Conservation (phyloP, 139 green algal genomes). For the Trebouxia sp. region DNA sequence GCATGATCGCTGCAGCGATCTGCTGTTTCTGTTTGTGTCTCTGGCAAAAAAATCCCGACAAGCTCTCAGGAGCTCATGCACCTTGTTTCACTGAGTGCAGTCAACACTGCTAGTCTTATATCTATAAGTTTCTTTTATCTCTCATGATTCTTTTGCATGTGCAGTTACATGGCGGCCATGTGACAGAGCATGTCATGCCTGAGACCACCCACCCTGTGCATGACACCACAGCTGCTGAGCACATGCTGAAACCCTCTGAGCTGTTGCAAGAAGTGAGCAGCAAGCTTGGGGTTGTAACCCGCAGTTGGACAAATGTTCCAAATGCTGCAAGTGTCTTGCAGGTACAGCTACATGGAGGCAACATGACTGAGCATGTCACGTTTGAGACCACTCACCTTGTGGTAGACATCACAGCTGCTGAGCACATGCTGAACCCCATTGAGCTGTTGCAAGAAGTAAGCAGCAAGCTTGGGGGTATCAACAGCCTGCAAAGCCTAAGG, state of each 20-base stretch:
- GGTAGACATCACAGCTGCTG: background rate
- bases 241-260: background rate
- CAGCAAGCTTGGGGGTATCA: background rate
- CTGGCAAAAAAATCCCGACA: too few species aligned
- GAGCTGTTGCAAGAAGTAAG: background rate
- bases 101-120: too few species aligned
- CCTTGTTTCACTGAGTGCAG: too few species aligned
- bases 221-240: background rate
- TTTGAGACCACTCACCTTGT: constrained; percentile 25
- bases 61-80: too few species aligned
- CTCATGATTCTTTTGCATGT: constrained; percentile 30
- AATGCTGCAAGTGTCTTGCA: constrained; percentile 10
- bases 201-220: constrained; percentile 20
- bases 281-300: background rate
- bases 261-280: constrained; percentile 1
- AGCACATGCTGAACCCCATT: background rate
- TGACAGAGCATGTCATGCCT: background rate
- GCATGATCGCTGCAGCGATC: too few species aligned
- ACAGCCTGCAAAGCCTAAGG: background rate
- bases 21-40: too few species aligned
- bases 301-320: background rate
- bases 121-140: too few species aligned
- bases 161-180: constrained; percentile 5
- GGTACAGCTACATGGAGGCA: constrained; percentile 22
- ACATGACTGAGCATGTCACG: background rate